Evolutionary conservation across 768 basidiomycete species (phyloP), one percentile per base, ranked within the genome.

Genomic region (Russula foetens): DNA sequence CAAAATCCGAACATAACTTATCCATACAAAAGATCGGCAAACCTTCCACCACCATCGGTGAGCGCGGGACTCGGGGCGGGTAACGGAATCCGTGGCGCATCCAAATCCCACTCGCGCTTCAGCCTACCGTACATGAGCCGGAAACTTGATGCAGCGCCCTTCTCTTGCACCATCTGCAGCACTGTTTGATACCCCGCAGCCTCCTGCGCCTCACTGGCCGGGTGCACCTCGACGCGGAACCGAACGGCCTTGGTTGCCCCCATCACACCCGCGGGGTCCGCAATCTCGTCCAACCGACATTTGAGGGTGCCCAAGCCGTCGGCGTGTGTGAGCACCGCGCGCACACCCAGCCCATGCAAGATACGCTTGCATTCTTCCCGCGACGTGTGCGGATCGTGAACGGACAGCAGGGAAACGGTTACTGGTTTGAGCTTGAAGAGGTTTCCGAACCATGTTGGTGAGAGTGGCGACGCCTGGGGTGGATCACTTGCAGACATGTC

Each of bases 371-470:
- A 90, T 68, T 89, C 85, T 65, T 83, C 82, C 51, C 88, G 77
- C 7, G 92, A 89, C 43, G 79, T 83, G 63, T 83, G 77, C 12
- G 78, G 71, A 60, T 85, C 83, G 57, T 80, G 77, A 15, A 77
- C 71, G 4, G 87, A 91, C 45, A 82, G 71, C 12, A 94, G 75
- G 26, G 70, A 69, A 67, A 82, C 83, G 31, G 73, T 77, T 31
- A 82, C 75, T 0, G 90, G 84, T 68, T 87, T 91, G 75, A 92
- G 86, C 70, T 83, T 88, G 81, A 98, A 95, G 44, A 97, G 80
- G 67, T 85, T 89, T 46, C 84, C 84, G 63, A 99, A 82, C 96
- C 95, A 98, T 53, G 80, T 72, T 46, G 77, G 72, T 3, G 78
- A 74, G n/a, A 75, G 74, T 2, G 75, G 73, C 21, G 76, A 74